Evolutionary conservation across 1,139 yeast genomes (phyloP).

Genomic region (Sugiyamaella pinicola): DNA sequence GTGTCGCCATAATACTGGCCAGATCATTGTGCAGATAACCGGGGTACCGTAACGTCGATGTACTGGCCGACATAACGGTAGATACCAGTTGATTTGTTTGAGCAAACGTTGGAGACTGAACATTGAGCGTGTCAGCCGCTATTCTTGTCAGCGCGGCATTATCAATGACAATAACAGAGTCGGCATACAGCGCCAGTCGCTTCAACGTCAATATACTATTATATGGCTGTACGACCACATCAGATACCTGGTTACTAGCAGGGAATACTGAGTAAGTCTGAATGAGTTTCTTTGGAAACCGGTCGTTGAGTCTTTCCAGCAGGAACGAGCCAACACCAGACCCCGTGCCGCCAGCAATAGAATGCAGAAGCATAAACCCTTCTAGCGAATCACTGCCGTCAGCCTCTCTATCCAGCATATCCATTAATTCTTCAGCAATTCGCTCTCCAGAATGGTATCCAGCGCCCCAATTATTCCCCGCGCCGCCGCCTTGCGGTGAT

Average conservation of each 20-base stretch:
- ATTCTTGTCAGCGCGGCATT: slow-evolving; percentile 78
- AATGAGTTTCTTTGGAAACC: slow-evolving; percentile 78
- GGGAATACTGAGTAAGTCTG: slow-evolving; percentile 91
- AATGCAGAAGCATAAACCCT: slow-evolving; percentile 87
- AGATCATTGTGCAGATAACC: slow-evolving; percentile 87
- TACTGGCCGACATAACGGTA: slow-evolving; percentile 78
- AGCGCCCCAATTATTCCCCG: slow-evolving; percentile 94
- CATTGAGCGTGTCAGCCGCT: slow-evolving; percentile 55
- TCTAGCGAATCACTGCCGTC: slow-evolving; percentile 90
- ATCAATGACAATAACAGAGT: slow-evolving; percentile 84
- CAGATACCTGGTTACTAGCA: slow-evolving; percentile 63
- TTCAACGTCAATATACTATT: slow-evolving; percentile 81
- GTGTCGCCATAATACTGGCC: slow-evolving; percentile 77
- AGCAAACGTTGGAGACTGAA: slow-evolving; percentile 54
- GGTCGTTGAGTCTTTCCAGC: slow-evolving; percentile 75
- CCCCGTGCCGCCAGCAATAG: slow-evolving; percentile 99
- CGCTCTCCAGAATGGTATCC: slow-evolving; percentile 79
- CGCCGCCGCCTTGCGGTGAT: slow-evolving; percentile 73
- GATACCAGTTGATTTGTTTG: slow-evolving; percentile 87
- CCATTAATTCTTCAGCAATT: slow-evolving; percentile 70
- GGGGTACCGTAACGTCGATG: slow-evolving; percentile 89
- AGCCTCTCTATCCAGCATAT: slow-evolving; percentile 84
- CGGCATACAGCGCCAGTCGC: slow-evolving; percentile 80
- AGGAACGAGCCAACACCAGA: slow-evolving; percentile 89
- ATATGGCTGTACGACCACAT: slow-evolving; percentile 96